phyloP scores from a whole-genome alignment of 139 green algal genomes.

The Helicosporidium sp. region DNA sequence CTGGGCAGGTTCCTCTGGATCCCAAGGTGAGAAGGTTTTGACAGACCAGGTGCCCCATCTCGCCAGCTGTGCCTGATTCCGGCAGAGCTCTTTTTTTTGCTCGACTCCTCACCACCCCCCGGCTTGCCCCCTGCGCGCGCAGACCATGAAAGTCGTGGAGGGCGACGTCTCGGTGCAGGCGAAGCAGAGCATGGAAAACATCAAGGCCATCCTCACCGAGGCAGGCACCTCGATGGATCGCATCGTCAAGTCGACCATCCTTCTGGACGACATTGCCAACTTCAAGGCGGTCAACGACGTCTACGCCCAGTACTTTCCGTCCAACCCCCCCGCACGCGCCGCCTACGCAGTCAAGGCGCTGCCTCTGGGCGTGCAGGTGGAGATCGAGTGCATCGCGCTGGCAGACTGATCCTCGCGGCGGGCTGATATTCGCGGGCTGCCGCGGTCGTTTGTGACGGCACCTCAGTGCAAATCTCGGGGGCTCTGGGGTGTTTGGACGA shows the following conservation, averaged over 20 bases:
- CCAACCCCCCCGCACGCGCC: constrained; percentile 61
- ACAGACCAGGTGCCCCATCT: no score
- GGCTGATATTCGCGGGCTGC: no score
- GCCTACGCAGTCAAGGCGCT: constrained; percentile 76
- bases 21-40: constrained; percentile 44
- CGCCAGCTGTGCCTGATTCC: no score
- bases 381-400: constrained; percentile 57
- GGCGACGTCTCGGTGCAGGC: constrained; percentile 56
- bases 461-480: no score
- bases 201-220: constrained; percentile 73
- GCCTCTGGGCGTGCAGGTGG: constrained; percentile 55
- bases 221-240: constrained; percentile 53
- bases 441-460: no score
- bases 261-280: constrained; percentile 75
- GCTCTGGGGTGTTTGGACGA: no score
- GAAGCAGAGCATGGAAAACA: constrained; percentile 71
- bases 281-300: constrained; percentile 81
- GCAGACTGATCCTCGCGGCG: not conserved
- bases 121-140: no score
- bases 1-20: constrained; percentile 66
- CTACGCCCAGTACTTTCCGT: constrained; percentile 61
- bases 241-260: constrained; percentile 93
- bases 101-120: no score
- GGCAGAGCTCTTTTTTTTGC: no score
- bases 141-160: constrained; percentile 68